These are phyloP conservation scores for Periconia macrospinosa DNA, from an alignment of 2,329 filamentous ascomycete genomes.

Conservation along the genomic window DNA sequence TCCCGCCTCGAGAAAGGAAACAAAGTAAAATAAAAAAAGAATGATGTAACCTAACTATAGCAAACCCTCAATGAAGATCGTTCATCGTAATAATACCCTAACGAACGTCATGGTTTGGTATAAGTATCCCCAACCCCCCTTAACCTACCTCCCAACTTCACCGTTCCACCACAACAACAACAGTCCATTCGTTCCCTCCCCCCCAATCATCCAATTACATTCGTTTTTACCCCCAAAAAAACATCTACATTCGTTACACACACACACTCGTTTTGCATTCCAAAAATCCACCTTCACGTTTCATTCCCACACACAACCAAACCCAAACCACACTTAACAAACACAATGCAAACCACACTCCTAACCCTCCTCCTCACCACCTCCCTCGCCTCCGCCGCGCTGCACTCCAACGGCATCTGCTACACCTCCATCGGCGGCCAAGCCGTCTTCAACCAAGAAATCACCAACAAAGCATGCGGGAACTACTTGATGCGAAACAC, in stretches of 20 bases:
- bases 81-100: no score
- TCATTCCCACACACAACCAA: not conserved
- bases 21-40: no score
- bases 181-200: not conserved
- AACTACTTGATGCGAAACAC: conserved; percentile 29
- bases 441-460: conserved; percentile 24
- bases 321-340: not conserved
- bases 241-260: conserved; percentile 1
- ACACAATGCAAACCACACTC: conserved; percentile 23
- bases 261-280: no score
- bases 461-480: conserved; percentile 22
- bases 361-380: conserved; percentile 12
- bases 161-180: not conserved
- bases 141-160: not conserved
- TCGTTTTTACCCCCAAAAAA: conserved; percentile 5
- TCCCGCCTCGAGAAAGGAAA: no score
- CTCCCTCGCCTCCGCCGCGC: conserved; percentile 18
- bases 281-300: not conserved
- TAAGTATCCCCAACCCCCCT: not conserved
- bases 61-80: no score
- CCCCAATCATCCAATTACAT: not conserved
- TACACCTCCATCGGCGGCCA: conserved; percentile 17
- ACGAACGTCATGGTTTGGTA: no score
- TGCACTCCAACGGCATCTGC: conserved; percentile 26
- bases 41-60: no score